Evolutionary conservation across 1,284 basidiomycete genomes (phyloP).

Genomic region (Boletellus deceptivus): DNA sequence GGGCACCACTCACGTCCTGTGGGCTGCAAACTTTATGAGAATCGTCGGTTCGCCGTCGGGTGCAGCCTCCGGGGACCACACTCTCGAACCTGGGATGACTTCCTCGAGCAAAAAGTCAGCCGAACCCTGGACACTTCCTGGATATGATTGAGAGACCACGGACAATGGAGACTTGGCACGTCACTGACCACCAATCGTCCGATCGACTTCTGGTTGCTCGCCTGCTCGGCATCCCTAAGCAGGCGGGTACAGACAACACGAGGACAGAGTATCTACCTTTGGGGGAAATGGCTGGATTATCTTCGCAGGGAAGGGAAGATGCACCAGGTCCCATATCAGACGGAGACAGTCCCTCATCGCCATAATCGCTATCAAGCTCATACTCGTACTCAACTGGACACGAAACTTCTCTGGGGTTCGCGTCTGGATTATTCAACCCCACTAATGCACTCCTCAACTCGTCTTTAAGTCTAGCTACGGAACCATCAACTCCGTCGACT

Average conservation of each 20-base stretch:
- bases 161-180: neutral
- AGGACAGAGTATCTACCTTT: constrained; percentile 6
- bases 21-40: constrained; percentile 21
- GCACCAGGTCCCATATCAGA: neutral
- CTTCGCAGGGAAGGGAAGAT: neutral
- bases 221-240: constrained; percentile 1
- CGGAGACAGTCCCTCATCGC: constrained; percentile 18
- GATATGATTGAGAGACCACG: constrained; percentile 9
- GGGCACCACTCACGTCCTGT: constrained; percentile 24
- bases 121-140: constrained; percentile 7
- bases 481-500: constrained; percentile 3
- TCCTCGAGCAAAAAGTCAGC: constrained; percentile 6
- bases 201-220: constrained; percentile 4
- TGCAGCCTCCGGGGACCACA: neutral
- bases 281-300: neutral
- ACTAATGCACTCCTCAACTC: constrained; percentile 9
- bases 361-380: constrained; percentile 28
- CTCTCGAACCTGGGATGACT: neutral
- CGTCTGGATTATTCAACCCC: neutral
- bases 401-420: constrained; percentile 8
- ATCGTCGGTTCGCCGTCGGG: constrained; percentile 7
- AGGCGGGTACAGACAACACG: neutral
- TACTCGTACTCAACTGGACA: constrained; percentile 19
- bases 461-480: constrained; percentile 9
- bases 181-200: constrained; percentile 12